Base-by-base conservation (phyloP, 2,329 filamentous ascomycete species). In the Leptosphaerulina australis region DNA sequence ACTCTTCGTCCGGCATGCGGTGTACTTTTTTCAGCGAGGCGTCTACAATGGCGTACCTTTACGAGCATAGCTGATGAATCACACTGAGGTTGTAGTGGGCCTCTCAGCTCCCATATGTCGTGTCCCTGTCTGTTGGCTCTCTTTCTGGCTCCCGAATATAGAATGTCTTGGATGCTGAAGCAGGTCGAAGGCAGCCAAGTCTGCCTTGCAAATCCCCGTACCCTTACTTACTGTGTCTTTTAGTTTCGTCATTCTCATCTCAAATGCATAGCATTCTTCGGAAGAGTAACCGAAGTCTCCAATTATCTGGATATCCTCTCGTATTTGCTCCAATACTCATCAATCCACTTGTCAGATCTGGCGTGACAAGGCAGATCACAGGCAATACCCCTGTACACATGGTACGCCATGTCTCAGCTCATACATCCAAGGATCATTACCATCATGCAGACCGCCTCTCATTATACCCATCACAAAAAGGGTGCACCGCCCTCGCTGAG, bases 391-490 rank as follows among this genome's bases (percentile, higher is more conserved):
- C 52, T 50, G 56, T 24, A 44, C 33, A 22, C 18, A 20, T 44
- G 38, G 43, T 38, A 21, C 45, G 33, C 37, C 48, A 56, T 53
- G 59, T 62, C 53, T 63, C 60, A 62, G 55, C 33, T 47, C 52
- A 35, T 50, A 52, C 37, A 43, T 50, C 50, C 36, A 56, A 45
- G 44, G 50, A 47, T 39, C 37, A 50, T 34, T 40, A 34, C 33
- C 38, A 52, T 52, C 38, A 61, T 63, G 59, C 60, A 53, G 26
- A 43, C 44, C 41, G 38, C 44, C 30, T 45, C 50, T 53, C 51
- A 59, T 57, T 48, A 53, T 49, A 57, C 22, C 17, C 39, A 51
- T 51, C 52, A 55, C 60, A 61, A 59, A 61, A 55, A 37, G 40
- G 14, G 26, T 18, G 49, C 48, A 36, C 29, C 14, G 38, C 43